Evolutionary conservation across 2,329 filamentous ascomycete genomes (phyloP), one percentile per base, ranked within the genome.

Genomic region (Apiospora sp.): DNA sequence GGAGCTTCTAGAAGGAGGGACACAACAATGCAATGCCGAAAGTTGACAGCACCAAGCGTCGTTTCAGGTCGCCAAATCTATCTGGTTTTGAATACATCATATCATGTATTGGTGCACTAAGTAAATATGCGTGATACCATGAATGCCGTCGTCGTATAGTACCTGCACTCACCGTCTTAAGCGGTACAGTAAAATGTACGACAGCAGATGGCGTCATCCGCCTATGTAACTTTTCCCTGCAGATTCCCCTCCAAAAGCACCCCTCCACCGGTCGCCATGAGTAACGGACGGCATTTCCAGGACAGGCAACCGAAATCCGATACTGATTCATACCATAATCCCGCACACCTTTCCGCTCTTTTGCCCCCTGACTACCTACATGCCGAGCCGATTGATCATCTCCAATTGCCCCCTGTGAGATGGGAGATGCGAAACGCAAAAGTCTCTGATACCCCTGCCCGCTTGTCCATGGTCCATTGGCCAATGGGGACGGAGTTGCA

Each of bases 1-100:
- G 58, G 58, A n/a, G 58, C 58, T 64, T 64, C 58, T 64, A 64
- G 58, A 64, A 64, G 58, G 58, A 41, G 54, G 30, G 54, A 61
- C 30, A 37, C 54, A 22, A 37, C 54, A 61, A 61, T 61, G 30
- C 30, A 49, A 22, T 22, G 46, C 19, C 46, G 46, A 48, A 48
- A 7, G 46, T 22, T 49, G 46, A 22, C 19, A 22, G 19, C 46
- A n/a, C 6, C 22, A 8, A n/a, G 19, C 2, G 46, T 7, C n/a
- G 51, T 34, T 58, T 58, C 27, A 34, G 27, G 14, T 22, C 16
- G 51, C 27, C 51, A 34, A 30, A 16, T 14, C 27, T 30, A 37
- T 58, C 27, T 22, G 51, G 27, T 22, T 10, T 34, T 16, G 12
- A 61, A 37, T 34, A 16, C 51, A 34, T 58, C 54, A 34, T 10